Conservation (phyloP, 2,329 filamentous ascomycete species). For the Neurospora sp. region DNA sequence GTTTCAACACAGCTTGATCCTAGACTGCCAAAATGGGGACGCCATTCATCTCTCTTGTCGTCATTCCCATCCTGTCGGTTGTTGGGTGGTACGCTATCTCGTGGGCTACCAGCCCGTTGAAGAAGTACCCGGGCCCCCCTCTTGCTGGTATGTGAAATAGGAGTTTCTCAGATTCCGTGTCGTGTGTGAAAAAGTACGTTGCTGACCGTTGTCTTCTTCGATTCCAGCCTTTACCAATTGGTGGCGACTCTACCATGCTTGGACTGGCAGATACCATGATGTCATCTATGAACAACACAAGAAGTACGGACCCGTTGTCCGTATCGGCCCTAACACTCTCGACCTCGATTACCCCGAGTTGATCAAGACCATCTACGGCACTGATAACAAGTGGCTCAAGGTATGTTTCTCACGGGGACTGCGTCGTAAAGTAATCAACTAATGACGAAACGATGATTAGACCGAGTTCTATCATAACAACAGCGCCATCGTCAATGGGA, state of each 20-base stretch:
- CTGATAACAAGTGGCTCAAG: conserved; percentile 23
- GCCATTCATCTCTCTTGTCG: neutral
- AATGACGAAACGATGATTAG: conserved; percentile 11
- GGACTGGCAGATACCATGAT: conserved; percentile 17
- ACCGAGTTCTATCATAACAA: conserved; percentile 29
- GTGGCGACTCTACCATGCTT: conserved; percentile 22
- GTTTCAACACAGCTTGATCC: neutral
- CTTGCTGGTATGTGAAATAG: conserved; percentile 2
- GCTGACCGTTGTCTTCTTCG: neutral
- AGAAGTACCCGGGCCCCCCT: conserved; percentile 5
- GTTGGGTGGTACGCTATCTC: conserved; percentile 1
- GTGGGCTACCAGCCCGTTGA: conserved; percentile 6
- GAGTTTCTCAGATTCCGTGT: neutral
- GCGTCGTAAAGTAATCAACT: neutral
- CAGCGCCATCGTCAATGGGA: conserved; percentile 24
- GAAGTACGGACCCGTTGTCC: conserved; percentile 28
- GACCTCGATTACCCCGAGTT: conserved; percentile 46
- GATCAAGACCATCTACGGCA: conserved; percentile 26
- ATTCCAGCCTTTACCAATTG: conserved; percentile 24
- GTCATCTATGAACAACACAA: conserved; percentile 24
- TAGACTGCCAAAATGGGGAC: neutral
- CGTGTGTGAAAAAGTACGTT: neutral
- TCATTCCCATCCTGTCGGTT: neutral
- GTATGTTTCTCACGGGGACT: conserved; percentile 6
- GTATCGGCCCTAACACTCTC: conserved; percentile 34